A percentile compares a stretch with the other conserved stretches of the same genome.
Conservation (phyloP, 306 rosid species). For the Sicyos edulis region DNA sequence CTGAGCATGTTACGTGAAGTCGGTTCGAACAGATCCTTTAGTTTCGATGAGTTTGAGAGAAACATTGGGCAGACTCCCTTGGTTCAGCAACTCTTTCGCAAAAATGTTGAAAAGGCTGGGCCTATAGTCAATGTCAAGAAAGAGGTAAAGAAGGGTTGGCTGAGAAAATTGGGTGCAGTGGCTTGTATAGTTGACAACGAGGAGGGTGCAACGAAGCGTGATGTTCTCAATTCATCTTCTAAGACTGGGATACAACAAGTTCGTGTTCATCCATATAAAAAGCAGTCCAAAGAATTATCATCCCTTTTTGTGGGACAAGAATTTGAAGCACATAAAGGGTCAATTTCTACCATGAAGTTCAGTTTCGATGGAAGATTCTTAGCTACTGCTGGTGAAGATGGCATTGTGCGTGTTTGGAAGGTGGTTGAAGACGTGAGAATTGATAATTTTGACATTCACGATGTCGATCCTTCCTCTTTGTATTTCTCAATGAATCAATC, state of each 20-base stretch:
- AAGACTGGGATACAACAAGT: constrained; percentile 42
- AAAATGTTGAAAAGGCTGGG: constrained; percentile 37
- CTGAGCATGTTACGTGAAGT: constrained; percentile 35
- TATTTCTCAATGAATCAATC: constrained; percentile 57
- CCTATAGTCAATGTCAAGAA: constrained; percentile 25
- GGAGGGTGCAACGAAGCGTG: not conserved
- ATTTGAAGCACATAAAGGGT: constrained; percentile 65
- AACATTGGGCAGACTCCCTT: constrained; percentile 38
- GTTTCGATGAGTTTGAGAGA: constrained; percentile 41
- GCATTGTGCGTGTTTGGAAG: constrained; percentile 70
- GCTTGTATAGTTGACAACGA: constrained; percentile 40
- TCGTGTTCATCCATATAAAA: constrained; percentile 48
- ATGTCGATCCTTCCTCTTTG: constrained; percentile 49
- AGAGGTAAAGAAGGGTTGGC: constrained; percentile 54
- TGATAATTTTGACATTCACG: constrained; percentile 35
- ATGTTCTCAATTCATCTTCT: not conserved
- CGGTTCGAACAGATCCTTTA: constrained; percentile 37
- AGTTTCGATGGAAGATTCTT: constrained; percentile 69
- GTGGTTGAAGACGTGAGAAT: constrained; percentile 56
- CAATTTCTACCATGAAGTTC: constrained; percentile 75
- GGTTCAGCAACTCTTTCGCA: constrained; percentile 40
- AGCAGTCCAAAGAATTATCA: constrained; percentile 63
- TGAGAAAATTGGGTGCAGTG: constrained; percentile 45
- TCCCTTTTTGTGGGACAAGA: constrained; percentile 64
- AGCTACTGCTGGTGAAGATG: constrained; percentile 85